Base-by-base conservation (phyloP, 331 rosid genomes). In the Acacia pycnantha region DNA sequence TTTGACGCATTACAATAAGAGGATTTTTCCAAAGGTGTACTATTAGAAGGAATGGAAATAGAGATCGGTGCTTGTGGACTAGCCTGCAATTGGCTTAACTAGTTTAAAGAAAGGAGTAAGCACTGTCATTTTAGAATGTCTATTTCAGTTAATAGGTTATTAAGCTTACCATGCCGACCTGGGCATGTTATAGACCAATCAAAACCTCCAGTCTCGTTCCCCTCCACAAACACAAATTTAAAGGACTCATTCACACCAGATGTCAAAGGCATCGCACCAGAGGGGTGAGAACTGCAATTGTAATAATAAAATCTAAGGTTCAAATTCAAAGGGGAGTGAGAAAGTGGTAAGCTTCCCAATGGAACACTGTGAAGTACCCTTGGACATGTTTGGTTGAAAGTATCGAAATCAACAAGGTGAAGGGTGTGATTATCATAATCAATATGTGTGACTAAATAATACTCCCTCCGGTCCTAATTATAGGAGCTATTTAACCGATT, bases 271-370 rank as follows among this genome's bases (percentile, higher is more conserved):
- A 84, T 13, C 10, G 50, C 70, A n/a, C 7, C 29, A 51, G 84
- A 29, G 41, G 90, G 86, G 77, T 77, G 4, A 22, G 27, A 12
- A 70, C 11, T 78, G 66, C 90, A 87, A n/a, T 84, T 87, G 35
- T 81, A 84, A 80, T n/a, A n/a, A n/a, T 87, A 35, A 56, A 84
- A 84, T 81, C 58, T 79, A 31, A 84, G 86, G 71, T 87, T 75
- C 66, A 54, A 47, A 76, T 84, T 73, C 16, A 81, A 43, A 0
- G 80, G 53, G 31, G 88, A 79, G n/a, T 75, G 83, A 24, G 85
- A 74, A 46, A 87, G 77, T 0, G 88, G 90, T 2, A 79, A 78
- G 29, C 6, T 79, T 0, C 71, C 81, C 0, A 82, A 3, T 26
- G 88, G 83, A 41, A 87, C 27, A 2, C 1, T 19, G n/a, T 84